Evolutionary conservation across 31 red algal species (phyloP).

Genomic region (Porphyra umbilicalis): DNA sequence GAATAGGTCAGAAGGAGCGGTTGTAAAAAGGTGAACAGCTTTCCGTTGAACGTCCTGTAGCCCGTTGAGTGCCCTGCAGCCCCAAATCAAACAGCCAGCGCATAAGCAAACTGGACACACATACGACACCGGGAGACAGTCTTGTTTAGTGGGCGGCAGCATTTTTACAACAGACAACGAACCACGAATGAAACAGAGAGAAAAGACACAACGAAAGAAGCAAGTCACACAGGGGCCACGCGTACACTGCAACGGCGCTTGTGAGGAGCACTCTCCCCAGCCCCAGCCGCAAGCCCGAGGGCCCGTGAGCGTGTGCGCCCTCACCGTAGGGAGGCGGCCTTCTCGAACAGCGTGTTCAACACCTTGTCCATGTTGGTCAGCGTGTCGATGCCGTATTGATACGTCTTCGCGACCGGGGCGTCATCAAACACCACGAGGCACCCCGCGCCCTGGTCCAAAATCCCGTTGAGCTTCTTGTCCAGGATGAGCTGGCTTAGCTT

Average conservation of each 20-base stretch:
- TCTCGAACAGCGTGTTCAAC: constrained; percentile 71
- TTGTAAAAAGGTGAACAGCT: too few relatives aligned
- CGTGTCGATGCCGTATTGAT: constrained; percentile 68
- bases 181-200: background rate
- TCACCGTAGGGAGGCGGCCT: background rate
- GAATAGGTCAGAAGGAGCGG: too few relatives aligned
- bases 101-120: background rate
- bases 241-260: background rate
- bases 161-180: background rate
- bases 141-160: background rate
- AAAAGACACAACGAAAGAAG: background rate
- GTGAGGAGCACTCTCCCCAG: background rate
- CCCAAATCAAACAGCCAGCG: background rate
- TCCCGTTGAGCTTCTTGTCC: constrained; percentile 94
- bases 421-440: constrained; percentile 89
- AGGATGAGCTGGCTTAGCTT: constrained; percentile 97
- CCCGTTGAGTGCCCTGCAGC: too few relatives aligned
- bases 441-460: constrained; percentile 87
- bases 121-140: too few relatives aligned
- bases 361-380: constrained; percentile 86
- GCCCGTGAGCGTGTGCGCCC: background rate
- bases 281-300: background rate
- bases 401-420: constrained; percentile 58
- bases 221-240: too few relatives aligned
- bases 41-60: too few relatives aligned